Evolutionary conservation across 2,329 filamentous ascomycete species (phyloP).

Genomic region (Cladosporium sp.): DNA sequence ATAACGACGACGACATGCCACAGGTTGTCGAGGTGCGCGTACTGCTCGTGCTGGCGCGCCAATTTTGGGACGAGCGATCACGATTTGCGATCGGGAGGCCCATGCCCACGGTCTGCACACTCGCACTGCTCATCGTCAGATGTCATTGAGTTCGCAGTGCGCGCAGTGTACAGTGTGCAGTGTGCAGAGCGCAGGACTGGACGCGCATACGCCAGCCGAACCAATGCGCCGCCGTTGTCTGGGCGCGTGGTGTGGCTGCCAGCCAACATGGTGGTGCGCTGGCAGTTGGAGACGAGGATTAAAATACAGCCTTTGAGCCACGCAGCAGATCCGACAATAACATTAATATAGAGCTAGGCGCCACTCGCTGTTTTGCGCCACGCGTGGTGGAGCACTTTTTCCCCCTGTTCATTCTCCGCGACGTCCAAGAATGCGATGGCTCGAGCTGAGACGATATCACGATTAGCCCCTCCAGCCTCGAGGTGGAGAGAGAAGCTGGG

Average conservation of each 20-base stretch:
- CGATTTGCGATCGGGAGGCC: background rate
- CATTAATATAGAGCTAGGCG: slow-evolving; percentile 4
- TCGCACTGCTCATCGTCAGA: slow-evolving; percentile 6
- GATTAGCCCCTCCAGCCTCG: background rate
- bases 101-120: background rate
- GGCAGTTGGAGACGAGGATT: slow-evolving; percentile 13
- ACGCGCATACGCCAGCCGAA: slow-evolving; percentile 1
- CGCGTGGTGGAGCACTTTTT: background rate
- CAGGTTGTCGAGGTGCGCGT: background rate
- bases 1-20: background rate
- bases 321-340: background rate
- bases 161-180: background rate
- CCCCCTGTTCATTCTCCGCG: background rate
- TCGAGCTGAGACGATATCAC: background rate
- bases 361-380: slow-evolving; percentile 4
- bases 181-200: background rate
- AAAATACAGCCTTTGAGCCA: slow-evolving; percentile 9
- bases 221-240: slow-evolving; percentile 11
- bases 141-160: background rate
- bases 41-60: background rate
- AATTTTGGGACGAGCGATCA: background rate
- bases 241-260: slow-evolving; percentile 4
- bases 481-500: background rate
- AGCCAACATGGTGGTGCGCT: slow-evolving; percentile 10
- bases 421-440: background rate